Conservation (phyloP, 768 basidiomycete species). For the Sutorius australiensis region DNA sequence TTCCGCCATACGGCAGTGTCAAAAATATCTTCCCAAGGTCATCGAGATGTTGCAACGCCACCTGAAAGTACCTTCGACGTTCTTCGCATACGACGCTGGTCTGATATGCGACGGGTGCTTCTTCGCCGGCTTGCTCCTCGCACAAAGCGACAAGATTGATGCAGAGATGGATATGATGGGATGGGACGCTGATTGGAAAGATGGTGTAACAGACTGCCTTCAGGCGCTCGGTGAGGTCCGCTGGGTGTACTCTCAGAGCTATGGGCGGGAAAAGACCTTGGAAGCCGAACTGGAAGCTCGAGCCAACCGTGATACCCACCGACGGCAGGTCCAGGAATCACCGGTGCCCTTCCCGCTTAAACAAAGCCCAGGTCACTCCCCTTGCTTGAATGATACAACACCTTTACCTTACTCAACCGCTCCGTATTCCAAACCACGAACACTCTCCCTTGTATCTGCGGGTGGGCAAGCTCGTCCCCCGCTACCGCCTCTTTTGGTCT, state of each 20-base stretch:
- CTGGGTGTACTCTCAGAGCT: conserved; percentile 75
- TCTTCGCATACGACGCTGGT: conserved; percentile 85
- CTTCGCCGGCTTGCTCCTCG: conserved; percentile 77
- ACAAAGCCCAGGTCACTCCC: conserved; percentile 28
- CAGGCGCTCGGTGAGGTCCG: conserved; percentile 76
- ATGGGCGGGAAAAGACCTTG: conserved; percentile 65
- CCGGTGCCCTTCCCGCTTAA: conserved; percentile 23
- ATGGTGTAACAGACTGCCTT: conserved; percentile 50
- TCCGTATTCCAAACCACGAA: conserved; percentile 12
- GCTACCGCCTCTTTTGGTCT: conserved; percentile 43
- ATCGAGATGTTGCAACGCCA: conserved; percentile 51
- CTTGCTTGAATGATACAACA: conserved; percentile 19
- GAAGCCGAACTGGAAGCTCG: conserved; percentile 44
- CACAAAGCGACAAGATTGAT: conserved; percentile 44
- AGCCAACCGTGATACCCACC: conserved; percentile 29
- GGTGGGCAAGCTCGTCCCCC: conserved; percentile 42
- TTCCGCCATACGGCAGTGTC: conserved; percentile 47
- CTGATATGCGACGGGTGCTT: conserved; percentile 87
- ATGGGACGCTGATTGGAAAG: conserved; percentile 31
- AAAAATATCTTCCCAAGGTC: conserved; percentile 46
- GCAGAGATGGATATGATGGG: conserved; percentile 14
- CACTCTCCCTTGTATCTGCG: conserved; percentile 31
- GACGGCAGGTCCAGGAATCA: conserved; percentile 22
- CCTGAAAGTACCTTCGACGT: conserved; percentile 37
- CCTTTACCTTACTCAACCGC: conserved; percentile 16